phyloP scores from a whole-genome alignment of 768 basidiomycete species.

The Flagelloscypha sp. region DNA sequence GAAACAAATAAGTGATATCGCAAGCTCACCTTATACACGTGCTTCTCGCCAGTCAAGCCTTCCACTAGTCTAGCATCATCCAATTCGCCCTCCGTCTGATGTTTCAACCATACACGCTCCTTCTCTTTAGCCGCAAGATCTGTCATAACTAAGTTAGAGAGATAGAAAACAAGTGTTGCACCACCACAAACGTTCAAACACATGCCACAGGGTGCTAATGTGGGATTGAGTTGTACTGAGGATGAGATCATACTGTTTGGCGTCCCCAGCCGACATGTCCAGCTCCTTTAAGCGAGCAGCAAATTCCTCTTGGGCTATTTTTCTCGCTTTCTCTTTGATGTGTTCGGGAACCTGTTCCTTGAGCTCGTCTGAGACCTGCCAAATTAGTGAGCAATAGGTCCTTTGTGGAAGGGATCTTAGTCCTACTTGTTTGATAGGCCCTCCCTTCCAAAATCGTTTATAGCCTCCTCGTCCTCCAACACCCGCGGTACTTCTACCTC shows the following conservation, averaged over 20 bases:
- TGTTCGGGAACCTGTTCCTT: slow-evolving; percentile 55
- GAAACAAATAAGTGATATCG: too few relatives aligned
- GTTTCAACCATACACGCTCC: slow-evolving; percentile 64
- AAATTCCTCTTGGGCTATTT: slow-evolving; percentile 60
- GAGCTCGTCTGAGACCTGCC: slow-evolving; percentile 40
- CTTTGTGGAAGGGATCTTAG: background rate
- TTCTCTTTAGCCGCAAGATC: slow-evolving; percentile 63
- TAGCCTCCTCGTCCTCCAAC: slow-evolving; percentile 62
- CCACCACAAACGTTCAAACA: slow-evolving; percentile 50
- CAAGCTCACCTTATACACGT: slow-evolving; percentile 68
- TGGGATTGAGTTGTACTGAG: slow-evolving; percentile 50
- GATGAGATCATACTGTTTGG: slow-evolving; percentile 45
- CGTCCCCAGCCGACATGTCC: slow-evolving; percentile 49
- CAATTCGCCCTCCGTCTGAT: slow-evolving; percentile 63
- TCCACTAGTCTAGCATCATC: slow-evolving; percentile 61
- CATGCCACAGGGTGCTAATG: slow-evolving; percentile 48
- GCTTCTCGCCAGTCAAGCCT: slow-evolving; percentile 59
- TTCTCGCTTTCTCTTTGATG: slow-evolving; percentile 52
- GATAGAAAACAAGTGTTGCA: background rate
- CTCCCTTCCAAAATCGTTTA: slow-evolving; percentile 55
- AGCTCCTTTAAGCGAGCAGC: slow-evolving; percentile 54
- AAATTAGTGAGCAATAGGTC: background rate
- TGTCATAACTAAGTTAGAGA: slow-evolving; percentile 14
- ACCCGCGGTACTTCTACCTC: slow-evolving; percentile 59
- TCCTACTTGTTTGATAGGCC: slow-evolving; percentile 52